Base-by-base conservation (phyloP, 2,329 filamentous ascomycete genomes). In the Epichloe sibirici region DNA sequence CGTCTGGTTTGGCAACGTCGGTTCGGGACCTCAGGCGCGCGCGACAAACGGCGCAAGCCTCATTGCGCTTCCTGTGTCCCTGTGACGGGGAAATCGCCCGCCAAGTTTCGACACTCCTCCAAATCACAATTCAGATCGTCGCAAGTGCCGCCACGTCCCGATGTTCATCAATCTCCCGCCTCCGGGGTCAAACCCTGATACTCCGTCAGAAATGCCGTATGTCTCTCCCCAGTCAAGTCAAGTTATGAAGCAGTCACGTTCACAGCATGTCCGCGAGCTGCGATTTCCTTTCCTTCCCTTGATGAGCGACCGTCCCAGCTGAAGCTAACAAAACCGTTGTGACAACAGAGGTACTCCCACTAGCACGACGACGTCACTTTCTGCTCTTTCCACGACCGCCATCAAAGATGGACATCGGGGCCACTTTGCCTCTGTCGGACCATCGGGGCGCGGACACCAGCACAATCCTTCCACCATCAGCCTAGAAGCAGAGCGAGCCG, bases 381-480 rank as follows among this genome's bases (percentile, higher is more conserved):
- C 89, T 28, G 85, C 90, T 42, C 79, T 97, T 47, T 95, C 89
- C 15, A 96, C 91, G 17, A 93, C 89, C 12, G 91, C 91, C 49
- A 95, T 95, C 76, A 95, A 96, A 70, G 91, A 97, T 66, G 91
- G 91, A 61, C 89, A 96, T 64, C 87, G 89, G 55, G 91, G 91
- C 57, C 82, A 90, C 64, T 77, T 85, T 31, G 80, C 82, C 31
- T 77, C 57, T 23, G 9, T 31, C 31, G 64, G 64, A 8, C 61
- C 69, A 53, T 74, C 78, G 53, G 74, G 74, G 56, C 80, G 81
- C 49, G 73, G 78, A 61, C 72, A 82, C 66, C 69, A 81, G 62
- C 74, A 82, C 63, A 75, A 79, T 60, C 72, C 77, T 59, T 69
- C 80, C 6, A 79, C 81, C 51, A 85, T 80, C 58, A 91, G 85